Evolutionary conservation across 2,329 filamentous ascomycete species (phyloP).

Genomic region (Cercospora sojina): DNA sequence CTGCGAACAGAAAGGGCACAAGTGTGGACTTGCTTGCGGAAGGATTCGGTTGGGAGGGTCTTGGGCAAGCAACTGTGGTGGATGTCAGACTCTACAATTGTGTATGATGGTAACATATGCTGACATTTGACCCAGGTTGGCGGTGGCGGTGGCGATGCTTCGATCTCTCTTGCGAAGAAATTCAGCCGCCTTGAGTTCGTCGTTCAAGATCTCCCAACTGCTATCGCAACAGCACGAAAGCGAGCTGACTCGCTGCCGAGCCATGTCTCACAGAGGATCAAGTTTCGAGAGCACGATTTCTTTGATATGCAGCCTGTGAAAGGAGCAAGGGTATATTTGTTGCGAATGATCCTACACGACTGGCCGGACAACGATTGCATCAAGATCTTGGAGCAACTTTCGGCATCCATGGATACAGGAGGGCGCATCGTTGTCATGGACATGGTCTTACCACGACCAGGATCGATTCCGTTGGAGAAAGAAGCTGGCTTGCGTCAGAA

Average conservation of each 20-base stretch:
- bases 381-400: slow-evolving; percentile 19
- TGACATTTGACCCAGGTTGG: slow-evolving; percentile 16
- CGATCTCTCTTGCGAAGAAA: slow-evolving; percentile 22
- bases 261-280: not conserved
- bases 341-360: slow-evolving; percentile 19
- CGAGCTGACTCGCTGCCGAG: not conserved
- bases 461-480: not conserved
- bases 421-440: slow-evolving; percentile 3
- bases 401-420: not conserved
- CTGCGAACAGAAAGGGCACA: not conserved
- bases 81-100: no score
- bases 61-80: not conserved
- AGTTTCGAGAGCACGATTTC: slow-evolving; percentile 20
- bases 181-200: slow-evolving; percentile 21
- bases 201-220: slow-evolving; percentile 21
- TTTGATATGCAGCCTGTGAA: slow-evolving; percentile 12
- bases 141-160: slow-evolving; percentile 25
- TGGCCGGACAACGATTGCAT: slow-evolving; percentile 11
- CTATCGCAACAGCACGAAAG: slow-evolving; percentile 11
- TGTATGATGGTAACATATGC: no score
- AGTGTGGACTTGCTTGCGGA: not conserved
- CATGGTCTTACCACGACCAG: not conserved
- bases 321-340: slow-evolving; percentile 2
- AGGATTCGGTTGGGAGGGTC: not conserved
- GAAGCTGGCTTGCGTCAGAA: not conserved